Percentiles rank a stretch among this genome's conserved stretches.
phyloP scores from a whole-genome alignment of 1,139 yeast species.

The Zygotorulaspora mrakii region DNA sequence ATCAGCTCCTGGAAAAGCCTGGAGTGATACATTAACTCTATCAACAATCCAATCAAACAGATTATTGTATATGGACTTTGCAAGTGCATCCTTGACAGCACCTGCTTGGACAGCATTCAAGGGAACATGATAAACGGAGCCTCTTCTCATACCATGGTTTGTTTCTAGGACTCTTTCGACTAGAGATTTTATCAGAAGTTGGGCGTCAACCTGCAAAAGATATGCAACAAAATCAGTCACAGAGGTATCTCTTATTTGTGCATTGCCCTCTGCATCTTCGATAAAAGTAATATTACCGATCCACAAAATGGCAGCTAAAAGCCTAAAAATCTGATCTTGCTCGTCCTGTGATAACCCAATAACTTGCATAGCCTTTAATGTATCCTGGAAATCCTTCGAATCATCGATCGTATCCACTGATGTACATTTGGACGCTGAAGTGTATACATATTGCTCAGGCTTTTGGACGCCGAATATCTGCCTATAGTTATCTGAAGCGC shows the following conservation, averaged over 20 bases:
- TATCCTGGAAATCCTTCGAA: slow-evolving; percentile 69
- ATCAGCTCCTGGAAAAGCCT: slow-evolving; percentile 47
- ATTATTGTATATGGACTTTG: slow-evolving; percentile 90
- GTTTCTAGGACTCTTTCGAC: slow-evolving; percentile 86
- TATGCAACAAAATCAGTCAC: slow-evolving; percentile 95
- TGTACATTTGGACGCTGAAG: slow-evolving; percentile 83
- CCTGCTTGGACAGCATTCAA: slow-evolving; percentile 87
- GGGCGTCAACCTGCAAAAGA: slow-evolving; percentile 74
- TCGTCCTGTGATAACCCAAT: slow-evolving; percentile 80
- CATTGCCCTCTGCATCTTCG: slow-evolving; percentile 85
- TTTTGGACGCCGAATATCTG: slow-evolving; percentile 83
- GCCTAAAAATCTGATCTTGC: slow-evolving; percentile 84
- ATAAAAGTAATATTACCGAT: slow-evolving; percentile 84
- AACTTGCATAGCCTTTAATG: slow-evolving; percentile 77
- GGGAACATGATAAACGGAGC: slow-evolving; percentile 93
- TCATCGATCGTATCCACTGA: slow-evolving; percentile 87
- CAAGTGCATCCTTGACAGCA: slow-evolving; percentile 91
- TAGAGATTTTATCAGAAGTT: slow-evolving; percentile 61
- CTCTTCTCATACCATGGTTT: slow-evolving; percentile 80
- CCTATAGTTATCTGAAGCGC: slow-evolving; percentile 81
- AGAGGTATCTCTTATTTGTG: slow-evolving; percentile 73
- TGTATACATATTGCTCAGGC: slow-evolving; percentile 88
- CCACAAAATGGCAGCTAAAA: slow-evolving; percentile 87
- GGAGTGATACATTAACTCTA: slow-evolving; percentile 76
- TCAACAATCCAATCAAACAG: slow-evolving; percentile 97